Evolutionary conservation across 2,329 filamentous ascomycete genomes (phyloP).

Genomic region (Colletotrichum higginsianum): DNA sequence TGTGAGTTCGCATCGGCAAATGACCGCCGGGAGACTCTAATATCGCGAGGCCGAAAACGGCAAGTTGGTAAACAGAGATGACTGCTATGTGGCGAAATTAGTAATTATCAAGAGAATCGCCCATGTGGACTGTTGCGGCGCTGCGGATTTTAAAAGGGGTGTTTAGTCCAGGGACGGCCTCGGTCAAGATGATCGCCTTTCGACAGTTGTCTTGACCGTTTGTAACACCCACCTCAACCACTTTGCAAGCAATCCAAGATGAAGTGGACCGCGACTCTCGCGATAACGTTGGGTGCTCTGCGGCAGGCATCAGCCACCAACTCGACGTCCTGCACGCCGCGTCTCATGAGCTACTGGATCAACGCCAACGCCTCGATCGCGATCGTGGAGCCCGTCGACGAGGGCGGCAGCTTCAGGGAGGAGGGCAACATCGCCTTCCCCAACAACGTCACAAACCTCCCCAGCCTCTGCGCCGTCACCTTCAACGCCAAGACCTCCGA

Average conservation of each 20-base stretch:
- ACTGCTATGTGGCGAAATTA: constrained; percentile 23
- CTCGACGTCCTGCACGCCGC: constrained; percentile 25
- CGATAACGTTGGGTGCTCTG: constrained; percentile 16
- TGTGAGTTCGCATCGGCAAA: constrained; percentile 9
- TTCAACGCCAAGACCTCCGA: constrained; percentile 49
- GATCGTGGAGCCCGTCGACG: constrained; percentile 38
- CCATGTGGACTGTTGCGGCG: not conserved
- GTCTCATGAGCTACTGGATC: constrained; percentile 37
- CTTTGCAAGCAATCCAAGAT: not conserved
- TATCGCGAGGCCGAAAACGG: constrained; percentile 7
- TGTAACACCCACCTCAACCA: too few relatives aligned
- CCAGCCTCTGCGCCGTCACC: constrained; percentile 51
- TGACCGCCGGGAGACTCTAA: not conserved
- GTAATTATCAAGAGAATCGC: not conserved
- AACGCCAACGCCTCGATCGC: constrained; percentile 38
- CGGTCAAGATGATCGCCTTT: not conserved
- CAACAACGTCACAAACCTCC: constrained; percentile 48
- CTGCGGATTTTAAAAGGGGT: not conserved
- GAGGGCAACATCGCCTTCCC: constrained; percentile 47
- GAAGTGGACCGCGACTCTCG: constrained; percentile 30
- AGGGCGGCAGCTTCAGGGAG: constrained; percentile 46
- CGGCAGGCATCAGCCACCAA: constrained; percentile 24
- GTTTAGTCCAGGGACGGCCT: not conserved
- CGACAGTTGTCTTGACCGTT: too few relatives aligned
- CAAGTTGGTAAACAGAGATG: constrained; percentile 5